Evolutionary conservation across 371 early-diverging fungal species (phyloP), one percentile per base, ranked within the genome.

Genomic region (Nematocida parisii): DNA sequence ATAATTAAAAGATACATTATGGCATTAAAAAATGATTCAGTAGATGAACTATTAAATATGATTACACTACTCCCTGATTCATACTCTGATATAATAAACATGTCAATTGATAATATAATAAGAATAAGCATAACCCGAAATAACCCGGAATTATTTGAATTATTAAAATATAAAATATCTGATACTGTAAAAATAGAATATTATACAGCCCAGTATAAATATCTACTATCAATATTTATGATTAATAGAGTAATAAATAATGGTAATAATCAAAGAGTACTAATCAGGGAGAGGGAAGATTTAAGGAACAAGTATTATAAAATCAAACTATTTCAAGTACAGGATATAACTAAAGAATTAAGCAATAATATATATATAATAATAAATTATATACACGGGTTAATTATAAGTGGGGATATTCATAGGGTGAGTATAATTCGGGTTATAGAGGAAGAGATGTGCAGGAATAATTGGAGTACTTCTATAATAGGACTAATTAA

Each of bases 41-140:
- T 77, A 5, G 3, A 68, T 11, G 80, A 71, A 7, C 40, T 77
- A 7, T 46, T 71, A n/a, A 71, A 56, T 9, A 24, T 77, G 15
- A 18, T 27, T 56, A 18, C 52, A 39, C 7, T 33, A 7, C 20
- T 46, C 18, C 52, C 52, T 13, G 18, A 33, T 5, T 7, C 42
- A 7, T n/a, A 22, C 42, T 6, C 22, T 15, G 33, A 77, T 5
- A 50, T 77, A 45, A 20, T 40, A 13, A 60, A 20, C 0, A 18
- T 77, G 5, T 44, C 71, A 0, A 20, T 60, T 15, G 4, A 6
- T 18, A 77, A 77, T 42, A 42, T 68, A 20, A 9, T 77, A 5
- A 47, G 80, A 4, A 45, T 77, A 9, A 24, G 46, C 13, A 46
- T 40, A 4, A 1, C 0, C 11, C 11, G 7, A 15, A 24, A 47